These are phyloP conservation scores for Samsoniella hepiali DNA, from an alignment of 2,329 filamentous ascomycete species.

Conservation along the genomic window DNA sequence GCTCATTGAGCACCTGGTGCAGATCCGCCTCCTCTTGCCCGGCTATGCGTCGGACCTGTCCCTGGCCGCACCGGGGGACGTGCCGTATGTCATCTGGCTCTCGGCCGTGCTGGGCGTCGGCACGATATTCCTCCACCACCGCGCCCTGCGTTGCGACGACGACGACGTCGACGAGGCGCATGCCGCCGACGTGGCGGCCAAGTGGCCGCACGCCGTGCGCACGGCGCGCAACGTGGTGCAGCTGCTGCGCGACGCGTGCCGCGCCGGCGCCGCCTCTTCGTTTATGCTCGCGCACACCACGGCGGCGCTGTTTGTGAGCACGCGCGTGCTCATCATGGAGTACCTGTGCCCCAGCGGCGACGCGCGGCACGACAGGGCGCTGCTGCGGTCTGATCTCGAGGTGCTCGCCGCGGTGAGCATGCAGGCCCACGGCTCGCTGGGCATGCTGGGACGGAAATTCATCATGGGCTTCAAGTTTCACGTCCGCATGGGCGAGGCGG, in stretches of 20 bases:
- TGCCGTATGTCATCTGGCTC: conserved; percentile 25
- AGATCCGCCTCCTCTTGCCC: conserved; percentile 26
- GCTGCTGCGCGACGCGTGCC: conserved; percentile 23
- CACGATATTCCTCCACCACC: conserved; percentile 26
- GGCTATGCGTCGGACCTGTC: conserved; percentile 24
- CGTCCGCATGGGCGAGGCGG: conserved; percentile 18
- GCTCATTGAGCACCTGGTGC: conserved; percentile 20
- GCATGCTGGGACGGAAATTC: conserved; percentile 24
- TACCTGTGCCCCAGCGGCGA: conserved; percentile 17
- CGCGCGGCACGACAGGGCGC: conserved; percentile 16
- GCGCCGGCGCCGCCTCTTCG: conserved; percentile 18
- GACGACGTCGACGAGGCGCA: conserved; percentile 16
- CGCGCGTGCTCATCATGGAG: conserved; percentile 23
- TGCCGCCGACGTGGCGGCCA: conserved; percentile 17
- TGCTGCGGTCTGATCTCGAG: conserved; percentile 25
- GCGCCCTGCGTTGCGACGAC: conserved; percentile 17
- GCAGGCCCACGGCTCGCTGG: conserved; percentile 21
- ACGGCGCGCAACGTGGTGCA: conserved; percentile 22
- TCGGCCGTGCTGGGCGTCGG: conserved; percentile 21
- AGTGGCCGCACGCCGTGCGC: conserved; percentile 27
- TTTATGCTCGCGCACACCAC: conserved; percentile 24
- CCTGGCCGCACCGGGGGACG: conserved; percentile 21
- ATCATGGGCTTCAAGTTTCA: conserved; percentile 24
- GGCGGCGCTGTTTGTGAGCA: conserved; percentile 22
- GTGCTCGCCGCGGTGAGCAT: conserved; percentile 22